Percentiles rank a stretch among this genome's conserved stretches.
Evolutionary conservation across 140 eudicot genomes (phyloP).

Genomic region (Cichorium intybus): DNA sequence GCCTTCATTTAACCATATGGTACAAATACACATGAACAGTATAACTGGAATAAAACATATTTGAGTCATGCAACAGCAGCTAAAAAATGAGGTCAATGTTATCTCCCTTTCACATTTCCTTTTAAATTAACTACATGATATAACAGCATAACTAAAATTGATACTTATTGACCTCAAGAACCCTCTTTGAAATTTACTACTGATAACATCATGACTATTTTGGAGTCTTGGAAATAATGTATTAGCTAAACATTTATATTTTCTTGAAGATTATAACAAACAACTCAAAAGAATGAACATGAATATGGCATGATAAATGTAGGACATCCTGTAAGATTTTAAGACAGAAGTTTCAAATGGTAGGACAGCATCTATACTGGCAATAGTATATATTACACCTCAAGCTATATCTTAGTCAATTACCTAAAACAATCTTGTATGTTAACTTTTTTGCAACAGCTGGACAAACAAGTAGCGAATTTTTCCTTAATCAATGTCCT

Average conservation of each 20-base stretch:
- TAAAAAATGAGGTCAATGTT: background rate
- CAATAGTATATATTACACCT: background rate
- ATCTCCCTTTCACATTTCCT: slow-evolving; percentile 12
- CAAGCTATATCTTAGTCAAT: slow-evolving; percentile 12
- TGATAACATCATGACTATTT: background rate
- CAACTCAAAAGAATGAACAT: slow-evolving; percentile 2
- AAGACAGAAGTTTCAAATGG: slow-evolving; percentile 9
- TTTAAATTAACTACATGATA: background rate
- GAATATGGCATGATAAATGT: slow-evolving; percentile 2
- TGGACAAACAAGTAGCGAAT: slow-evolving; percentile 5
- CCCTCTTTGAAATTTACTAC: background rate
- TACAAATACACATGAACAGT: background rate
- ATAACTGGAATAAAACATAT: slow-evolving; percentile 1
- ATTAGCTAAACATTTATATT: background rate
- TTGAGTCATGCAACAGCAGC: background rate
- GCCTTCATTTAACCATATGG: background rate
- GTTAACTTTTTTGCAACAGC: slow-evolving; percentile 10
- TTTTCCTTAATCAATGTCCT: slow-evolving; percentile 9
- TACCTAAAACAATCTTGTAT: slow-evolving; percentile 18
- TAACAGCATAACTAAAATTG: background rate
- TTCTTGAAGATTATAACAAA: slow-evolving; percentile 13
- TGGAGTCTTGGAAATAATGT: background rate
- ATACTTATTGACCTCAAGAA: background rate
- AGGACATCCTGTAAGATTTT: slow-evolving; percentile 2
- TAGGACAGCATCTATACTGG: slow-evolving; percentile 13